These are phyloP conservation scores for Westerdykella aurantiaca DNA, from an alignment of 2,329 filamentous ascomycete species.

Conservation along the genomic window DNA sequence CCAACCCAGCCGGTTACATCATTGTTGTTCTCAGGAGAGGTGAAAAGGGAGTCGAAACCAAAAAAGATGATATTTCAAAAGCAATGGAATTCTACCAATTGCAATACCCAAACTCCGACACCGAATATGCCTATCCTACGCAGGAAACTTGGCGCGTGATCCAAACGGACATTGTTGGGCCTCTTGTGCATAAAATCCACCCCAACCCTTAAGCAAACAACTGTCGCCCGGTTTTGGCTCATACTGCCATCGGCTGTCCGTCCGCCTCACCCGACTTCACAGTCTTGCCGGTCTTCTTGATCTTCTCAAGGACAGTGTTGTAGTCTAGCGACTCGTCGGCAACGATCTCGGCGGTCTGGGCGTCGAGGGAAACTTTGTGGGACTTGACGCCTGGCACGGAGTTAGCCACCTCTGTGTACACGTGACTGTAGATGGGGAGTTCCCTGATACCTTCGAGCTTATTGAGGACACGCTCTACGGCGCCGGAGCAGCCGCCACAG, in stretches of 20 bases:
- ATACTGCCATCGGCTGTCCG: constrained; percentile 42
- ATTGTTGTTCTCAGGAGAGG: no score
- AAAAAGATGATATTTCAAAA: no score
- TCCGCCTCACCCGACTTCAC: constrained; percentile 72
- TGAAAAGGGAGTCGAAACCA: no score
- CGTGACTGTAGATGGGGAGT: background rate
- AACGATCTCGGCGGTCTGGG: constrained; percentile 72
- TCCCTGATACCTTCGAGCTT: constrained; percentile 70
- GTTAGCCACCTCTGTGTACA: background rate
- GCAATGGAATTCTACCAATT: no score
- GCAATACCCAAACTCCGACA: no score
- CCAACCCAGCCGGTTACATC: no score
- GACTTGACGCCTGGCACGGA: constrained; percentile 65
- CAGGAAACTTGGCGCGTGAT: no score
- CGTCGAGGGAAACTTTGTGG: constrained; percentile 82
- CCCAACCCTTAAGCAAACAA: no score
- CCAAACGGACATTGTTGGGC: no score
- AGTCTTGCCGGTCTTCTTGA: constrained; percentile 93
- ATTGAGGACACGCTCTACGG: constrained; percentile 84
- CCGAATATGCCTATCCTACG: no score
- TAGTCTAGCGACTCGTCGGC: constrained; percentile 66
- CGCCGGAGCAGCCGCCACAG: constrained; percentile 94
- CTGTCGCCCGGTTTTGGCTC: constrained; percentile 1
- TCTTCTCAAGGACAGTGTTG: constrained; percentile 76
- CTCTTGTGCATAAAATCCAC: no score